Percentiles rank a stretch among this genome's conserved stretches.
Evolutionary conservation across 257 asterid genomes (phyloP).

Genomic region (Nicotiana obtusifolia): DNA sequence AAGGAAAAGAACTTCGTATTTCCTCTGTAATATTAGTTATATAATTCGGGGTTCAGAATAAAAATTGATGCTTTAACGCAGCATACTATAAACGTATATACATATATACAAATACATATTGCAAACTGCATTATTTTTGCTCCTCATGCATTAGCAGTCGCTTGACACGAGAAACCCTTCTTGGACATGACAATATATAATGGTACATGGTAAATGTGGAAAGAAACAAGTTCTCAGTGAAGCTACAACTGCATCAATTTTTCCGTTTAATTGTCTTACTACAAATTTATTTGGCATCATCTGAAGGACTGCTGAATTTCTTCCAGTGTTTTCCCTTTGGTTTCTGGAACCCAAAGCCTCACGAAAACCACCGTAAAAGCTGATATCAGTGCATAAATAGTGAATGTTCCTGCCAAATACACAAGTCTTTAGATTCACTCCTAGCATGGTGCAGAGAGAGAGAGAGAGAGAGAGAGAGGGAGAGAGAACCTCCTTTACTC

Average conservation of each 20-base stretch:
- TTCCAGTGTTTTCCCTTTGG: slow-evolving; percentile 86
- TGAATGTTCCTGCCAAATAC: slow-evolving; percentile 62
- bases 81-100: too few relatives aligned
- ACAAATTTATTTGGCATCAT: slow-evolving; percentile 22
- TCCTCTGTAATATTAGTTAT: neutral
- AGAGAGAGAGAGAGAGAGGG: slow-evolving; percentile 20
- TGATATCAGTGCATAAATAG: slow-evolving; percentile 46
- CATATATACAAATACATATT: neutral
- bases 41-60: neutral
- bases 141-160: neutral
- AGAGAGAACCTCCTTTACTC: slow-evolving; percentile 76
- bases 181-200: neutral
- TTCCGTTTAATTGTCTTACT: neutral
- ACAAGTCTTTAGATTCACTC: neutral
- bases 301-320: slow-evolving; percentile 65
- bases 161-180: neutral
- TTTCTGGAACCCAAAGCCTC: slow-evolving; percentile 76
- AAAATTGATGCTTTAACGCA: neutral
- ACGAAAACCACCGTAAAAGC: slow-evolving; percentile 54
- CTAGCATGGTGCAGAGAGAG: neutral
- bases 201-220: neutral
- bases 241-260: neutral
- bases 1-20: neutral
- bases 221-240: neutral
- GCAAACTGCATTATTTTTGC: neutral